Percentiles rank a stretch among this genome's conserved stretches.
Evolutionary conservation across 2,329 filamentous ascomycete genomes (phyloP).

Genomic region (Monosporascus cannonballus): DNA sequence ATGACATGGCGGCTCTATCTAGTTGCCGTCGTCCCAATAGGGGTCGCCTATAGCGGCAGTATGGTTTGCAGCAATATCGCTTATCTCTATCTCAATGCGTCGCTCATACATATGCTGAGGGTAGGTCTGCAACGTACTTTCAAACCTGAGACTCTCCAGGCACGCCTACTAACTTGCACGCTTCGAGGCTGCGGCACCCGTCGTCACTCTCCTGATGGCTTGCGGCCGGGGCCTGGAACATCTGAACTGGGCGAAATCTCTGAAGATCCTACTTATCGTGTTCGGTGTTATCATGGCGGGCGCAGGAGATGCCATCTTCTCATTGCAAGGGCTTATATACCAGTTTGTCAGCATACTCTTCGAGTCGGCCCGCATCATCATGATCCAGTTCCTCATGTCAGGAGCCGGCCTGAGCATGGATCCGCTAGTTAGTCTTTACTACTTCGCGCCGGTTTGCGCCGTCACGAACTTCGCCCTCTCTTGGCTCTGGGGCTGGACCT

Average conservation of each 20-base stretch:
- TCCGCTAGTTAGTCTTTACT: constrained; percentile 81
- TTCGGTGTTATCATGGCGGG: constrained; percentile 46
- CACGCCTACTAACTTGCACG: background rate
- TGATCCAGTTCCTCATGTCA: constrained; percentile 78
- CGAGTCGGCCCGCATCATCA: constrained; percentile 74
- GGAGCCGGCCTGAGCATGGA: constrained; percentile 79
- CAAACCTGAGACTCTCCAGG: background rate
- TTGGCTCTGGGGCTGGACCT: constrained; percentile 9
- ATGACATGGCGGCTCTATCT: constrained; percentile 57
- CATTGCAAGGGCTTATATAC: constrained; percentile 58
- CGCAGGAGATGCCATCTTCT: constrained; percentile 63
- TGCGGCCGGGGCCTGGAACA: constrained; percentile 52
- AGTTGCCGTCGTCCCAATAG: constrained; percentile 59
- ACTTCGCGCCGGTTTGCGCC: constrained; percentile 81
- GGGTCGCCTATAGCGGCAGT: constrained; percentile 58
- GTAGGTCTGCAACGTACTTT: constrained; percentile 24
- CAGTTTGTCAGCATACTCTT: constrained; percentile 73
- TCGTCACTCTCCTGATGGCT: constrained; percentile 59
- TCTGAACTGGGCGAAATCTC: constrained; percentile 36
- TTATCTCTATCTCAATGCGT: constrained; percentile 61
- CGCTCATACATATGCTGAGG: constrained; percentile 68
- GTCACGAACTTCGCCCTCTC: constrained; percentile 67
- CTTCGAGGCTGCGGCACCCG: constrained; percentile 53
- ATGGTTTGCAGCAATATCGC: constrained; percentile 63
- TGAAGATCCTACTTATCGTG: constrained; percentile 47